phyloP scores from a whole-genome alignment of 2,329 filamentous ascomycete species.

The Stachybotrys chlorohalonatus region DNA sequence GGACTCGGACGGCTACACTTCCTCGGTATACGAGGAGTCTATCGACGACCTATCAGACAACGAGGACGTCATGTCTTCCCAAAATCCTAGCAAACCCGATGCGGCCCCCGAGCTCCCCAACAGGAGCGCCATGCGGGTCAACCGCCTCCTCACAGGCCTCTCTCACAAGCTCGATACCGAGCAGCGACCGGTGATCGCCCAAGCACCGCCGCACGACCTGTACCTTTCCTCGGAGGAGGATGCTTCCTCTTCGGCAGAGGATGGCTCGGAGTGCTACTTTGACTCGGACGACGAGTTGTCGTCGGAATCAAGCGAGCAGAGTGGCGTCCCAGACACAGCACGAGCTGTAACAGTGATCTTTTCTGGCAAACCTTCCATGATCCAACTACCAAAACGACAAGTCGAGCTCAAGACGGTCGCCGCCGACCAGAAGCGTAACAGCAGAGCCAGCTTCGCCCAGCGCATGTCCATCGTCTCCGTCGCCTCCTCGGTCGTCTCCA shows the following conservation, averaged over 20 bases:
- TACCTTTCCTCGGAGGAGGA: conserved; percentile 61
- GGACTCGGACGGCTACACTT: not conserved
- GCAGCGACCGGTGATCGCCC: conserved; percentile 21
- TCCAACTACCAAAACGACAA: conserved; percentile 40
- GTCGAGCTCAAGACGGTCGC: conserved; percentile 23
- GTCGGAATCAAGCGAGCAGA: conserved; percentile 10
- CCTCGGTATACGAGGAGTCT: not conserved
- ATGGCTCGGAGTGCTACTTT: conserved; percentile 46
- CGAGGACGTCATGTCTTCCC: not conserved
- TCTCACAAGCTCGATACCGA: conserved; percentile 20
- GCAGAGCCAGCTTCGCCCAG: conserved; percentile 11
- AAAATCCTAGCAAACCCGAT: not conserved
- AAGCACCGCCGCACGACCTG: conserved; percentile 44
- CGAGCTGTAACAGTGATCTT: conserved; percentile 51
- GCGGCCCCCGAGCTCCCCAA: conserved; percentile 26
- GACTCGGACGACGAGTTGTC: conserved; percentile 33
- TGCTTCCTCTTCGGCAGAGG: conserved; percentile 51
- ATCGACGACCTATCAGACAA: not conserved
- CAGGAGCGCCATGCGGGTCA: conserved; percentile 40
- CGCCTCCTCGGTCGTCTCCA: conserved; percentile 17
- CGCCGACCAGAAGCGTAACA: not conserved
- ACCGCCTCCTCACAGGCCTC: conserved; percentile 26
- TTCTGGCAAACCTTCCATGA: conserved; percentile 49
- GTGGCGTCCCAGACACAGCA: conserved; percentile 40
- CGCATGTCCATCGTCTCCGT: conserved; percentile 22